Conservation (phyloP, 345 rosid genomes). For the Aethionema arabicum region DNA sequence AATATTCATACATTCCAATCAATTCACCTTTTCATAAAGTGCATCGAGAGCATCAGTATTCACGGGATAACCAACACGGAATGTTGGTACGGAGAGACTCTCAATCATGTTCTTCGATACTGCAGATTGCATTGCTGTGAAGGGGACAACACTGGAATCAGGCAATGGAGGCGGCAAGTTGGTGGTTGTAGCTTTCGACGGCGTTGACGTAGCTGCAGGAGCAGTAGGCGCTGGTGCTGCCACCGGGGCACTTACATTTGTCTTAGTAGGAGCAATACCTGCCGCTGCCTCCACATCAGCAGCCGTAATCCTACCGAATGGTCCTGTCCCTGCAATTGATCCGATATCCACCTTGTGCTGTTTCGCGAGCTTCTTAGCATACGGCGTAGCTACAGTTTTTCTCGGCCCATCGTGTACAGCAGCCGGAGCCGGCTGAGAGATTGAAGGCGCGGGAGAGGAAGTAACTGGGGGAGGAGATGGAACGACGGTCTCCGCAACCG, state of each 20-base stretch:
- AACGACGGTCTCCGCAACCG: slow-evolving; percentile 34
- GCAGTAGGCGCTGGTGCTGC: slow-evolving; percentile 35
- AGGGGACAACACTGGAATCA: slow-evolving; percentile 73
- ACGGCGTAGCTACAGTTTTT: slow-evolving; percentile 70
- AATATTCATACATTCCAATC: background rate
- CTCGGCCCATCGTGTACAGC: slow-evolving; percentile 50
- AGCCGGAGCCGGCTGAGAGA: slow-evolving; percentile 36
- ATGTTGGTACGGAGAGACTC: slow-evolving; percentile 84
- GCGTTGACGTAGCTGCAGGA: slow-evolving; percentile 33
- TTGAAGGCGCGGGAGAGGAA: slow-evolving; percentile 49
- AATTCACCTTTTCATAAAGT: slow-evolving; percentile 69
- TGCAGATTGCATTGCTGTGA: slow-evolving; percentile 84
- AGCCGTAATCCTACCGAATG: slow-evolving; percentile 74
- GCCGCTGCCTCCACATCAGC: slow-evolving; percentile 80
- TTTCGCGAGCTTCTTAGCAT: slow-evolving; percentile 86
- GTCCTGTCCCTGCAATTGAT: slow-evolving; percentile 73
- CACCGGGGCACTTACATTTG: slow-evolving; percentile 28
- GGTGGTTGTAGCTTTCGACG: slow-evolving; percentile 40
- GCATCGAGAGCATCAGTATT: slow-evolving; percentile 81
- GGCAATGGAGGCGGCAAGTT: slow-evolving; percentile 48
- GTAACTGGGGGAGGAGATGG: slow-evolving; percentile 56
- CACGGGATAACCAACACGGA: slow-evolving; percentile 90
- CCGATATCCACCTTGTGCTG: slow-evolving; percentile 76
- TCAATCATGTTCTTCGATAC: slow-evolving; percentile 86
- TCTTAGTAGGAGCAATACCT: slow-evolving; percentile 60